A percentile compares a stretch with the other conserved stretches of the same genome.
Conservation (phyloP, 306 rosid species). For the Casuarina cunninghamiana region DNA sequence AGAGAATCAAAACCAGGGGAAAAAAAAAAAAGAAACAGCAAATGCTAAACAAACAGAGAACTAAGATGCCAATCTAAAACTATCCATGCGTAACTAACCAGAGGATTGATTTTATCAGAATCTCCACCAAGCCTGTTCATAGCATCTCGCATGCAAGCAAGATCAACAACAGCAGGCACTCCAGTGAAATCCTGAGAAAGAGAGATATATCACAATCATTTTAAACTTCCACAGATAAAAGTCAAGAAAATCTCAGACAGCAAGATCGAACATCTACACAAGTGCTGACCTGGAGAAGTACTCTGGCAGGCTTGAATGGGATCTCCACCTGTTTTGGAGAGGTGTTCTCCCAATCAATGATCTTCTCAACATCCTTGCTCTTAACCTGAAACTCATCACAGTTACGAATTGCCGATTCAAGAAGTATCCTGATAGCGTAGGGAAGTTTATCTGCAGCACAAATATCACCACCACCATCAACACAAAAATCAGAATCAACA, state of each 20-base stretch:
- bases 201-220: conserved; percentile 24
- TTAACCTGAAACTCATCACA: conserved; percentile 95
- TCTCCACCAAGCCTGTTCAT: conserved; percentile 92
- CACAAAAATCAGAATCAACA: background rate
- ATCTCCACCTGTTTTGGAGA: conserved; percentile 87
- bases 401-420: conserved; percentile 93
- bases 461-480: conserved; percentile 29
- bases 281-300: conserved; percentile 79
- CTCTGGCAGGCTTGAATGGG: conserved; percentile 97
- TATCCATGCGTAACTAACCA: conserved; percentile 53
- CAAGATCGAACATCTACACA: conserved; percentile 2
- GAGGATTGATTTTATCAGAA: conserved; percentile 88
- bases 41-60: background rate
- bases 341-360: conserved; percentile 85
- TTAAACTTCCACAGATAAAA: conserved; percentile 1
- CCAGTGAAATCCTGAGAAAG: conserved; percentile 88
- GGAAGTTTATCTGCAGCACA: conserved; percentile 72
- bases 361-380: conserved; percentile 77
- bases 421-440: conserved; percentile 86
- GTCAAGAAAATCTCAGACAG: background rate
- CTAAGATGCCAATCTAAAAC: conserved; percentile 7
- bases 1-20: background rate
- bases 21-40: background rate
- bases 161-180: conserved; percentile 97
- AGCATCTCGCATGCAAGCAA: conserved; percentile 97